Percentiles rank a stretch among this genome's conserved stretches.
Evolutionary conservation across 805 yeast species (phyloP).

Genomic region (Yamadazyma akitaensis): DNA sequence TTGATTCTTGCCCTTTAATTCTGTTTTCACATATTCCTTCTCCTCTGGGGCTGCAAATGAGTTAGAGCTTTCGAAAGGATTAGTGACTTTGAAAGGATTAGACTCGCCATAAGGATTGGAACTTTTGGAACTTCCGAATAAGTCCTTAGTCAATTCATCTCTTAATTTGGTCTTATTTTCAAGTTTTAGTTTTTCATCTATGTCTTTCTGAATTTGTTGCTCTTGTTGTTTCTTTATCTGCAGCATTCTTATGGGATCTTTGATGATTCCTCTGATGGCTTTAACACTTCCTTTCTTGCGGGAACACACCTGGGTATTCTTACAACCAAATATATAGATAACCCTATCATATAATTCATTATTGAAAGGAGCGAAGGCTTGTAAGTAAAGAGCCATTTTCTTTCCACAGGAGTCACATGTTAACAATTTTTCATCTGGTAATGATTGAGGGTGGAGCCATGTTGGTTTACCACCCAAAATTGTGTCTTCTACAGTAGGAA

Average conservation of each 20-base stretch:
- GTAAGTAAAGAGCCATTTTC: slow-evolving; percentile 65
- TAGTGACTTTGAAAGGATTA: slow-evolving; percentile 24
- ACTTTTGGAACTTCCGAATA: slow-evolving; percentile 22
- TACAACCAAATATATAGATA: slow-evolving; percentile 78
- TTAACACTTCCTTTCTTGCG: slow-evolving; percentile 67
- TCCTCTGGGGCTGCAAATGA: slow-evolving; percentile 7
- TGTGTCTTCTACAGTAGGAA: slow-evolving; percentile 55
- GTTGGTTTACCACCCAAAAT: slow-evolving; percentile 72
- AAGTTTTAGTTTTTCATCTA: slow-evolving; percentile 38
- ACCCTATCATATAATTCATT: slow-evolving; percentile 73
- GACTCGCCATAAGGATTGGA: slow-evolving; percentile 10
- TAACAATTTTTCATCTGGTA: slow-evolving; percentile 51
- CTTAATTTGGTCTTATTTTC: slow-evolving; percentile 43
- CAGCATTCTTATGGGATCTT: slow-evolving; percentile 50
- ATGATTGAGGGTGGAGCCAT: slow-evolving; percentile 63
- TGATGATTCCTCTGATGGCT: slow-evolving; percentile 71
- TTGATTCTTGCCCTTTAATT: slow-evolving; percentile 4
- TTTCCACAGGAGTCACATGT: slow-evolving; percentile 65
- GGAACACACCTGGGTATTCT: slow-evolving; percentile 51
- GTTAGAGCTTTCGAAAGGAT: slow-evolving; percentile 33
- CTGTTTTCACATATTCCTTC: slow-evolving; percentile 10
- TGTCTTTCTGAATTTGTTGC: slow-evolving; percentile 25
- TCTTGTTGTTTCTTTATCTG: slow-evolving; percentile 35
- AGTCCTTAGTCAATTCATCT: slow-evolving; percentile 39
- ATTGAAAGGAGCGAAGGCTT: slow-evolving; percentile 78